A percentile compares a stretch with the other conserved stretches of the same genome.
These are phyloP conservation scores for Hevea brasiliensis DNA, from an alignment of 345 rosid genomes.

Conservation along the genomic window DNA sequence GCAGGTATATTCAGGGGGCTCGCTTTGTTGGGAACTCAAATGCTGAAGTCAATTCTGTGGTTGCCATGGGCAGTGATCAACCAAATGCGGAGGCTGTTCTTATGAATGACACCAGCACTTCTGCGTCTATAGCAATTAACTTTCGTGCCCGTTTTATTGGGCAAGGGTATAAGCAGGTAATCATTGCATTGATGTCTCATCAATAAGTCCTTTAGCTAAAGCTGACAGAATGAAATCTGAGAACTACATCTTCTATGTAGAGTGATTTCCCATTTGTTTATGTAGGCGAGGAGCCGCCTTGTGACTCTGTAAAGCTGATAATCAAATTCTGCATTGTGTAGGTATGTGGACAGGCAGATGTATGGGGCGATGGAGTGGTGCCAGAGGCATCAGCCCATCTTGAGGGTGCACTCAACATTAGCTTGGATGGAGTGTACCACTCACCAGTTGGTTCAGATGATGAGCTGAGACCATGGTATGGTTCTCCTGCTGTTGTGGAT, in stretches of 20 bases:
- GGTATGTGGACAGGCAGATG: constrained; percentile 89
- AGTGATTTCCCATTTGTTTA: not conserved
- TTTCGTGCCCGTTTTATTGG: constrained; percentile 81
- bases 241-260: not conserved
- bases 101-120: constrained; percentile 31
- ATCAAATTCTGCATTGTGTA: constrained; percentile 9
- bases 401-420: constrained; percentile 76
- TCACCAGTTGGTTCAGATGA: constrained; percentile 92
- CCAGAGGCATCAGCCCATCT: constrained; percentile 85
- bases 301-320: not conserved
- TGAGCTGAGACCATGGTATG: constrained; percentile 75
- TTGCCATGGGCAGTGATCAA: constrained; percentile 40
- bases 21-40: constrained; percentile 44
- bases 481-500: constrained; percentile 66
- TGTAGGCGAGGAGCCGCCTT: not conserved
- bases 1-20: constrained; percentile 81
- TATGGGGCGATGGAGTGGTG: constrained; percentile 97
- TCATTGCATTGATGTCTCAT: not conserved
- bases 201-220: not conserved
- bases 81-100: constrained; percentile 45
- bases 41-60: constrained; percentile 35
- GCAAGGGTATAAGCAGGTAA: constrained; percentile 96
- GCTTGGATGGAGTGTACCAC: constrained; percentile 79
- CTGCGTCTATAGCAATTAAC: constrained; percentile 26
- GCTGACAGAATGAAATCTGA: not conserved